phyloP scores from a whole-genome alignment of 257 asterid species.

The Capsicum rhomboideum region DNA sequence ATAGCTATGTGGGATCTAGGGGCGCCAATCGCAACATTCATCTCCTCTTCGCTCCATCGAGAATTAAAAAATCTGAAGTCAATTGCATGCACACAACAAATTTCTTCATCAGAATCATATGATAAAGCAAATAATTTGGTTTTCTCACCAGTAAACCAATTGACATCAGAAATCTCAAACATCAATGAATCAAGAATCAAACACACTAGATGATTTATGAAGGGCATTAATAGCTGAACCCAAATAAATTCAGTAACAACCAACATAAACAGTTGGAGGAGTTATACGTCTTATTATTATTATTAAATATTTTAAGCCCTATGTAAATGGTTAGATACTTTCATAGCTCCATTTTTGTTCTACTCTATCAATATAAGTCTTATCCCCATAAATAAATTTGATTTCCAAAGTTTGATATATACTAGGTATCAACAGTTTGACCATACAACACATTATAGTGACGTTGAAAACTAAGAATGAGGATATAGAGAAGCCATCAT shows the following conservation, averaged over 20 bases:
- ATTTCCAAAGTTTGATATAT: not conserved
- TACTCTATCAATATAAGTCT: not conserved
- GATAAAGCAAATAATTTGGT: not conserved
- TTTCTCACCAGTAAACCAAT: not conserved
- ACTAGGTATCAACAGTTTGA: not conserved
- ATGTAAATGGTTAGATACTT: not conserved
- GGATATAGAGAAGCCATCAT: not conserved
- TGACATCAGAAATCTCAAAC: not conserved
- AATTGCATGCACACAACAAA: not conserved
- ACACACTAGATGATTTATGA: not conserved
- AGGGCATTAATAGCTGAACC: not conserved
- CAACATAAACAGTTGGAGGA: not conserved
- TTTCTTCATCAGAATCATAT: not conserved
- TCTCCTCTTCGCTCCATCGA: conserved; percentile 32
- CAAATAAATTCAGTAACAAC: not conserved
- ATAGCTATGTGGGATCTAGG: conserved; percentile 8
- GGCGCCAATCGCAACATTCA: conserved; percentile 21
- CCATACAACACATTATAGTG: not conserved
- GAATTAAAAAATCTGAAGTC: conserved; percentile 19
- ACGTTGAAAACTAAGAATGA: not conserved
- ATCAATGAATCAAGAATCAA: not conserved
- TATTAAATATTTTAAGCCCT: not conserved
- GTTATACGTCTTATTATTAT: not conserved
- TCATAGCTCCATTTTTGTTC: not conserved
- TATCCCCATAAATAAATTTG: not conserved